phyloP scores from a whole-genome alignment of 1,284 basidiomycete species.

The Thelephora terrestris region DNA sequence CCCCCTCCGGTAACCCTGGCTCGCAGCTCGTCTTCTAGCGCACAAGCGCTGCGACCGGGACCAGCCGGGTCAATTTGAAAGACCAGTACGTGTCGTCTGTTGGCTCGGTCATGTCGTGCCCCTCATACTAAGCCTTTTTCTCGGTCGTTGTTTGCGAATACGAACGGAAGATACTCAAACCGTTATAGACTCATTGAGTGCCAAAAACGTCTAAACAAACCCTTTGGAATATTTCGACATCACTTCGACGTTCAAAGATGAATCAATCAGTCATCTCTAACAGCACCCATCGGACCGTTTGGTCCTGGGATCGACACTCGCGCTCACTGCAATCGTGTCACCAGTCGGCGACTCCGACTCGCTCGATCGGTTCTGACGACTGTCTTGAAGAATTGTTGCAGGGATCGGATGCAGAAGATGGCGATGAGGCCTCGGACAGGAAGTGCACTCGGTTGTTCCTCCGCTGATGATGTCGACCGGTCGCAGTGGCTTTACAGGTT shows the following conservation, averaged over 20 bases:
- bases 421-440: too few relatives aligned
- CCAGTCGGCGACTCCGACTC: slow-evolving; percentile 56
- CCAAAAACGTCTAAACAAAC: too few relatives aligned
- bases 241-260: too few relatives aligned
- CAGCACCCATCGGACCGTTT: slow-evolving; percentile 33
- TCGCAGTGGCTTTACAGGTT: too few relatives aligned
- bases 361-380: slow-evolving; percentile 61
- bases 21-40: slow-evolving; percentile 49
- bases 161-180: too few relatives aligned
- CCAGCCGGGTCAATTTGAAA: slow-evolving; percentile 84
- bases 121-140: too few relatives aligned
- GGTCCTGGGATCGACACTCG: slow-evolving; percentile 33
- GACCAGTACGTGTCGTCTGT: slow-evolving; percentile 73
- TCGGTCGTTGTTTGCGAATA: neutral
- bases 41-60: slow-evolving; percentile 53
- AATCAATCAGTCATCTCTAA: slow-evolving; percentile 17
- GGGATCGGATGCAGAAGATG: too few relatives aligned
- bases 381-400: slow-evolving; percentile 85
- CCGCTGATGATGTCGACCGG: too few relatives aligned
- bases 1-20: slow-evolving; percentile 89
- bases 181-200: too few relatives aligned
- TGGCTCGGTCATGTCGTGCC: slow-evolving; percentile 65
- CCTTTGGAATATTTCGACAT: too few relatives aligned
- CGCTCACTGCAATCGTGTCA: slow-evolving; percentile 70
- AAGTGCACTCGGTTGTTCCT: too few relatives aligned